A percentile compares a stretch with the other conserved stretches of the same genome.
These are phyloP conservation scores for Caloboletus firmus DNA, from an alignment of 1,284 basidiomycete genomes.

Conservation along the genomic window DNA sequence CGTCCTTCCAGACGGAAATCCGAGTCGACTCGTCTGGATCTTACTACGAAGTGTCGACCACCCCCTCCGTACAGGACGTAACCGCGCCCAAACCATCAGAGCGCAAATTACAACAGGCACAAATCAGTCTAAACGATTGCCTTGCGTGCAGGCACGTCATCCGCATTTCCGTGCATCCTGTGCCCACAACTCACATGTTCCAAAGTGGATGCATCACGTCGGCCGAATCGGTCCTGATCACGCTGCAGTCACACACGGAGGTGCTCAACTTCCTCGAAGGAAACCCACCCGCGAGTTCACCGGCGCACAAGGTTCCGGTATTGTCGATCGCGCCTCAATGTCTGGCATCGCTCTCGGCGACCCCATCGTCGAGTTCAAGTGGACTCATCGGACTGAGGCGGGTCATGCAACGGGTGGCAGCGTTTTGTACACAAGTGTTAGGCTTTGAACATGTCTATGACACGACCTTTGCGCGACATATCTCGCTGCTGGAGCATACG, in stretches of 20 bases:
- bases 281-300: conserved; percentile 47
- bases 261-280: conserved; percentile 74
- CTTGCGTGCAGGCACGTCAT: conserved; percentile 77
- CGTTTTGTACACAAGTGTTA: conserved; percentile 60
- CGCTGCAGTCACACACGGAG: conserved; percentile 94
- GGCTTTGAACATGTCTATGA: conserved; percentile 84
- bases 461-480: conserved; percentile 90
- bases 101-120: conserved; percentile 83
- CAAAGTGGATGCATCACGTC: conserved; percentile 95
- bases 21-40: conserved; percentile 76
- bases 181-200: conserved; percentile 6
- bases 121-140: conserved; percentile 96
- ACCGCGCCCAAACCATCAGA: conserved; percentile 27
- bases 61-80: conserved; percentile 25
- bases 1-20: conserved; percentile 73
- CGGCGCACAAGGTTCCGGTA: conserved; percentile 61
- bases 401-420: conserved; percentile 66
- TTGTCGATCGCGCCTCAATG: conserved; percentile 91
- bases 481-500: conserved; percentile 81
- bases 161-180: not conserved
- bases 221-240: conserved; percentile 95
- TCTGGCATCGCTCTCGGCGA: conserved; percentile 86
- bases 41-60: conserved; percentile 71
- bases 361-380: conserved; percentile 50
- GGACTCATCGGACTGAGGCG: conserved; percentile 54